Conservation (phyloP, 352 stramenopile genomes). For the Pythium grandisporangium region DNA sequence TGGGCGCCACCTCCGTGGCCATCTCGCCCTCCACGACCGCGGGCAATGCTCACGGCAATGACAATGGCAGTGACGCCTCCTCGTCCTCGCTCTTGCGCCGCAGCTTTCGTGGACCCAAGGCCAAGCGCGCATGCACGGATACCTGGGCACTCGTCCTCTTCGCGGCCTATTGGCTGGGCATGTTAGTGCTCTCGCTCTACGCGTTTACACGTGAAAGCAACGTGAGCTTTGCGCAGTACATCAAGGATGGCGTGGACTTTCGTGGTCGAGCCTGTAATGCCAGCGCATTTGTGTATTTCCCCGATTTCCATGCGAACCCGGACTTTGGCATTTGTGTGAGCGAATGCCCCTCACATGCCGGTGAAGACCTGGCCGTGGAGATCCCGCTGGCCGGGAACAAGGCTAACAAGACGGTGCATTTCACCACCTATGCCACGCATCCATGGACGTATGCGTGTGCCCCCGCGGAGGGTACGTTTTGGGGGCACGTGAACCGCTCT, state of each 20-base stretch:
- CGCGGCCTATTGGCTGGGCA: conserved; percentile 63
- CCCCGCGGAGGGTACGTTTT: conserved; percentile 49
- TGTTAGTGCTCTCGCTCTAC: conserved; percentile 57
- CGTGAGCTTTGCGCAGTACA: conserved; percentile 59
- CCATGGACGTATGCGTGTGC: conserved; percentile 60
- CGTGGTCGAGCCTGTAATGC: conserved; percentile 42
- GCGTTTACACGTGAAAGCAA: conserved; percentile 65
- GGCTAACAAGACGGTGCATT: conserved; percentile 28
- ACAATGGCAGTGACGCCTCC: conserved; percentile 35
- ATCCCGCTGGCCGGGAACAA: conserved; percentile 33
- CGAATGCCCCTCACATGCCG: conserved; percentile 27
- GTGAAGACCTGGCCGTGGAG: conserved; percentile 31
- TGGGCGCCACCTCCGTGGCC: conserved; percentile 11
- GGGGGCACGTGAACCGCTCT: too few relatives aligned
- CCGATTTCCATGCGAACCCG: conserved; percentile 46
- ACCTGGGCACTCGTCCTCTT: conserved; percentile 43
- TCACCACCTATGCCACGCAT: conserved; percentile 61
- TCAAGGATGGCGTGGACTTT: conserved; percentile 74
- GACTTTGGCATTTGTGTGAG: conserved; percentile 78
- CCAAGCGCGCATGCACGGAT: conserved; percentile 48
- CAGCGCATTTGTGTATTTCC: conserved; percentile 62
- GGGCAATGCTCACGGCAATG: too few relatives aligned
- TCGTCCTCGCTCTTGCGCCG: conserved; percentile 24
- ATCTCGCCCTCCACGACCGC: conserved; percentile 25
- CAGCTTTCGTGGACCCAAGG: conserved; percentile 28